Percentiles rank a stretch among this genome's conserved stretches.
Evolutionary conservation across 345 rosid genomes (phyloP).

Genomic region (Orychophragmus violaceus): DNA sequence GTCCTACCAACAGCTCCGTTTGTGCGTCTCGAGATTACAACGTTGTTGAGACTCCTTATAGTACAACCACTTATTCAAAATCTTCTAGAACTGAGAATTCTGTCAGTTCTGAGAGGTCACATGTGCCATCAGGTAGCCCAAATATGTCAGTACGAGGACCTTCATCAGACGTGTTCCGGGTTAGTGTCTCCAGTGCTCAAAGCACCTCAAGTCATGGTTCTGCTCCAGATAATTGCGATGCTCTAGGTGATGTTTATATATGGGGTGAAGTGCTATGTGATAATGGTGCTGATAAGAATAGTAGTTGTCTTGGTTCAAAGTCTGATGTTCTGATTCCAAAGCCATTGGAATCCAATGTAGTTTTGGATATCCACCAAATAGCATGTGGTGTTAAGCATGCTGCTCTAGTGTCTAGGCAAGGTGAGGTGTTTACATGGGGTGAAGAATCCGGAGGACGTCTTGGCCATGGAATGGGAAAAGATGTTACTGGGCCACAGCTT

Average conservation of each 20-base stretch:
- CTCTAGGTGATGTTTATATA: slow-evolving; percentile 89
- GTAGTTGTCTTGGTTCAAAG: slow-evolving; percentile 47
- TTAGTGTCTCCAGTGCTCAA: slow-evolving; percentile 93
- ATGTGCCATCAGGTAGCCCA: slow-evolving; percentile 75
- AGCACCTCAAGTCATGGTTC: slow-evolving; percentile 98
- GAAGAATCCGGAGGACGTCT: slow-evolving; percentile 95
- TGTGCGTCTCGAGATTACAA: slow-evolving; percentile 60
- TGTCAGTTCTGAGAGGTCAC: slow-evolving; percentile 65
- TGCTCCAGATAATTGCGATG: slow-evolving; percentile 93
- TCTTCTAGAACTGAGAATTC: slow-evolving; percentile 52
- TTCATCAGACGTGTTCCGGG: slow-evolving; percentile 84
- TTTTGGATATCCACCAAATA: slow-evolving; percentile 81
- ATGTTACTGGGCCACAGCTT: slow-evolving; percentile 67
- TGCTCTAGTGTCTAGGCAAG: slow-evolving; percentile 85
- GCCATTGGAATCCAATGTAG: slow-evolving; percentile 78
- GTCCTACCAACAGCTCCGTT: slow-evolving; percentile 80
- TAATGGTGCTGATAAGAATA: slow-evolving; percentile 55
- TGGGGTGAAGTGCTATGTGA: slow-evolving; percentile 95
- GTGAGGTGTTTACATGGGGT: slow-evolving; percentile 96
- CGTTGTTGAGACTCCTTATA: slow-evolving; percentile 53
- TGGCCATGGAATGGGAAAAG: slow-evolving; percentile 83
- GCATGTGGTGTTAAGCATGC: slow-evolving; percentile 92
- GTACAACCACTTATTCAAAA: slow-evolving; percentile 47
- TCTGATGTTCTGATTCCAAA: slow-evolving; percentile 69
- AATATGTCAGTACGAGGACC: slow-evolving; percentile 84